Percentiles rank a stretch among this genome's conserved stretches.
These are phyloP conservation scores for Avena eriantha DNA, from an alignment of 176 grass and related monocot genomes.

Conservation along the genomic window DNA sequence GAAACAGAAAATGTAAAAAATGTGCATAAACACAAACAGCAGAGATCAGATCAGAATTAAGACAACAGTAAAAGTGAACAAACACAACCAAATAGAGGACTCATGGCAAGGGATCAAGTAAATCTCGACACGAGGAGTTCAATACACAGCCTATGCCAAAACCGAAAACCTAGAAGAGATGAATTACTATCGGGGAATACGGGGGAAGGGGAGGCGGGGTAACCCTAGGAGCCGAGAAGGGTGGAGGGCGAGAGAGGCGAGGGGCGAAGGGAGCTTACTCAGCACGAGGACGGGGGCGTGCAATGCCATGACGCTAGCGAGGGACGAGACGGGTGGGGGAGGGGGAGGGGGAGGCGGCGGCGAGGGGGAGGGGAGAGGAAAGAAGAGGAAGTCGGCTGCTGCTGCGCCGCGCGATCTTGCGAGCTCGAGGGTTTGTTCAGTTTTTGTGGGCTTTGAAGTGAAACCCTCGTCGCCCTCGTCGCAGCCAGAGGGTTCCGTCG, in stretches of 20 bases:
- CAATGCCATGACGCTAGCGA: slow-evolving; percentile 55
- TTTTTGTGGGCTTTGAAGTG: slow-evolving; percentile 27
- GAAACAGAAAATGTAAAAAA: slow-evolving; percentile 34
- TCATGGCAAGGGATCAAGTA: background rate
- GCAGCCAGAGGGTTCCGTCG: background rate
- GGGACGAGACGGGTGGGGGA: background rate
- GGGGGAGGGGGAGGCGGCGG: background rate
- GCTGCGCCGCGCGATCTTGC: slow-evolving; percentile 44
- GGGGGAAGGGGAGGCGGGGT: background rate
- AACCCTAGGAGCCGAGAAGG: background rate
- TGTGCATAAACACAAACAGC: background rate
- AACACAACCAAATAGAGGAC: slow-evolving; percentile 26
- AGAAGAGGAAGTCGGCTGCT: background rate
- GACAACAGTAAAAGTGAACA: background rate
- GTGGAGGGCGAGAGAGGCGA: background rate
- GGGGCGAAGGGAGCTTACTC: slow-evolving; percentile 57
- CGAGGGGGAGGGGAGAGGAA: background rate
- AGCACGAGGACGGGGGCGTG: slow-evolving; percentile 86
- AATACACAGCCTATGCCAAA: background rate
- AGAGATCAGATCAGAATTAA: slow-evolving; percentile 40
- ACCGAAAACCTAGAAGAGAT: slow-evolving; percentile 16
- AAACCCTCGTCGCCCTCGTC: slow-evolving; percentile 44
- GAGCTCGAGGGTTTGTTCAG: slow-evolving; percentile 34
- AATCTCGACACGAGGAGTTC: no score
- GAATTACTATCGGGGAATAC: background rate